Evolutionary conservation across 345 rosid genomes (phyloP).

Genomic region (Isatis tinctoria): DNA sequence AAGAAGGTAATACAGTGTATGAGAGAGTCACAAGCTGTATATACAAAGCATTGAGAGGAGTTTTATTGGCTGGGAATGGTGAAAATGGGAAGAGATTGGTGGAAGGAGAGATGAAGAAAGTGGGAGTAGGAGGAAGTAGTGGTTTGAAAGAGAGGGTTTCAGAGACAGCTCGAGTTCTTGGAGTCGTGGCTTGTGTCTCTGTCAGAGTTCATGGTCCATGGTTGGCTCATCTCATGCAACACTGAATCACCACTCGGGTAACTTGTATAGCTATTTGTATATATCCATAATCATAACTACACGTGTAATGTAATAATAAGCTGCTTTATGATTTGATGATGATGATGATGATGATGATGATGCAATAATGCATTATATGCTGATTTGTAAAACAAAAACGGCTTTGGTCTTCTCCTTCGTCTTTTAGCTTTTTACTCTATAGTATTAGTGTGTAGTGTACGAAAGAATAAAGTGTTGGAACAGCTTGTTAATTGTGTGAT

Average conservation of each 20-base stretch:
- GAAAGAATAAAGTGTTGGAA: slow-evolving; percentile 8
- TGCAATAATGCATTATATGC: slow-evolving; percentile 28
- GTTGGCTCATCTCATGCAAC: slow-evolving; percentile 44
- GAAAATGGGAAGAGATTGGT: slow-evolving; percentile 50
- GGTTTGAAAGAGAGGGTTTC: slow-evolving; percentile 51
- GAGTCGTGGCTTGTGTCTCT: slow-evolving; percentile 60
- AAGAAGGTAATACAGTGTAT: slow-evolving; percentile 71
- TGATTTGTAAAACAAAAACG: slow-evolving; percentile 31
- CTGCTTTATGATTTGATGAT: slow-evolving; percentile 25
- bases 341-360: slow-evolving; percentile 19
- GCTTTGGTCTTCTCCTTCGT: not conserved
- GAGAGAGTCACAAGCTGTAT: slow-evolving; percentile 63
- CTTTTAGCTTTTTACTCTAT: not conserved
- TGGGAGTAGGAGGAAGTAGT: slow-evolving; percentile 45
- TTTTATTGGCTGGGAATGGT: slow-evolving; percentile 59
- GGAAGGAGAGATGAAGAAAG: slow-evolving; percentile 45
- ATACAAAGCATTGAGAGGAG: slow-evolving; percentile 62
- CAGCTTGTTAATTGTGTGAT: slow-evolving; percentile 7
- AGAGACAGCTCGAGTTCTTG: slow-evolving; percentile 54
- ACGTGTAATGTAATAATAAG: slow-evolving; percentile 20
- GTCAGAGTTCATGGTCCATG: slow-evolving; percentile 61
- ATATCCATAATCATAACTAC: slow-evolving; percentile 3
- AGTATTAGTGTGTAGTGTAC: not conserved
- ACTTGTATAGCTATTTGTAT: slow-evolving; percentile 24
- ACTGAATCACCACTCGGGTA: slow-evolving; percentile 10